phyloP scores from a whole-genome alignment of 805 yeast species.

The Metschnikowia henanensis region DNA sequence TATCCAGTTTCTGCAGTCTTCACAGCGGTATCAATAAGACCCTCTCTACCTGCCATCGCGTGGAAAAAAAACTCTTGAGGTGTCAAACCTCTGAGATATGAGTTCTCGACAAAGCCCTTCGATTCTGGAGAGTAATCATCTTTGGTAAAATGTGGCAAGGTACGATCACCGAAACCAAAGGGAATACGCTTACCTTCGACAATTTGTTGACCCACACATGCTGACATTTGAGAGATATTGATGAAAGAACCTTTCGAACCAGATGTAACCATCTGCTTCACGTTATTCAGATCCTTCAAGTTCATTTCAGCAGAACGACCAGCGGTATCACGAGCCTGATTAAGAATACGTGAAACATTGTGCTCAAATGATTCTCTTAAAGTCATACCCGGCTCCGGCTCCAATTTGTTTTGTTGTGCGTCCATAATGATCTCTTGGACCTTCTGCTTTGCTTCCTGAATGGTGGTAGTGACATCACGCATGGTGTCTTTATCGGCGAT shows the following conservation, averaged over 20 bases:
- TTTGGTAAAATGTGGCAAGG: slow-evolving; percentile 96
- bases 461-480: slow-evolving; percentile 90
- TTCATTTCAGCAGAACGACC: slow-evolving; percentile 98
- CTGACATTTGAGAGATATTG: slow-evolving; percentile 99
- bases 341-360: slow-evolving; percentile 90
- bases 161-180: slow-evolving; percentile 94
- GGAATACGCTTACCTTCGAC: slow-evolving; percentile 99
- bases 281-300: slow-evolving; percentile 91
- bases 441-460: slow-evolving; percentile 87
- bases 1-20: slow-evolving; percentile 99
- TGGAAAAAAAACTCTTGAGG: slow-evolving; percentile 98
- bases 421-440: slow-evolving; percentile 92
- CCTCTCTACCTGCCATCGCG: slow-evolving; percentile 99
- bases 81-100: slow-evolving; percentile 88
- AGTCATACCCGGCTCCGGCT: slow-evolving; percentile 99
- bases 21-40: slow-evolving; percentile 98
- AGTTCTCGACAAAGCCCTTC: slow-evolving; percentile 95
- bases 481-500: slow-evolving; percentile 97
- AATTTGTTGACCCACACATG: slow-evolving; percentile 99
- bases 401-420: slow-evolving; percentile 85
- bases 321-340: slow-evolving; percentile 98
- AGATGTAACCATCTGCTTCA: slow-evolving; percentile 98
- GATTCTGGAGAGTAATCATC: slow-evolving; percentile 99
- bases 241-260: slow-evolving; percentile 99
- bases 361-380: slow-evolving; percentile 97